Evolutionary conservation across 2,329 filamentous ascomycete genomes (phyloP), one percentile per base, ranked within the genome.

Genomic region (Penicillium sp.): DNA sequence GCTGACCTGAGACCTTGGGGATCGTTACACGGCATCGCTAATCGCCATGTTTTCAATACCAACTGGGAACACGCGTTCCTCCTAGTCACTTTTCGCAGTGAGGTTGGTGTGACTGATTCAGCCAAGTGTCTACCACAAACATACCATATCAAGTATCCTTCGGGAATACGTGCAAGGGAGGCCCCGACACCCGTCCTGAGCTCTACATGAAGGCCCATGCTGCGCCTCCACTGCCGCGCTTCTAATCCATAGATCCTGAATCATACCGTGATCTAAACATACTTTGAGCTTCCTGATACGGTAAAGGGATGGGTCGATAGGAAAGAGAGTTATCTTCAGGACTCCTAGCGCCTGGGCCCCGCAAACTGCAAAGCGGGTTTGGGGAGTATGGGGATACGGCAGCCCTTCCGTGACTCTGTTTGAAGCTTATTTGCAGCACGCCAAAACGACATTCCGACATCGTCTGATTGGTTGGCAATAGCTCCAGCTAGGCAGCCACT

Each of bases 11-110:
- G 11, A 20, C 18, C 18, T 20, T 4, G 18, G 18, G 18, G n/a
- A 28, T 16, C 20, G 38, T 41, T 36, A 46, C 44, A 37, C 44
- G 37, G 22, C n/a, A 34, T 29, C 22, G 20, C n/a, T n/a, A 18
- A 14, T 41, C 14, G 24, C 23, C 24, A 11, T 18, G 22, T 36
- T 24, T 46, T 6, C 16, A 46, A 46, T 26, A 16, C 23, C 22
- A 42, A 23, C 45, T 28, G 22, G 34, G n/a, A 18, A 22, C 40
- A 38, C 27, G 22, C n/a, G 22, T 39, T 22, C 35, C 18, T 34
- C 9, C 16, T 6, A 31, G 26, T 24, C 9, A 24, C 18, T n/a
- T 22, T 14, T 26, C 23, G 18, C n/a, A n/a, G n/a, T 39, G 28
- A 45, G 27, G 35, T 13, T 26, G 36, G 43, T 45, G 36, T 16